Evolutionary conservation across 148 eudicot genomes (phyloP).

Genomic region (Dysphania ambrosioides): DNA sequence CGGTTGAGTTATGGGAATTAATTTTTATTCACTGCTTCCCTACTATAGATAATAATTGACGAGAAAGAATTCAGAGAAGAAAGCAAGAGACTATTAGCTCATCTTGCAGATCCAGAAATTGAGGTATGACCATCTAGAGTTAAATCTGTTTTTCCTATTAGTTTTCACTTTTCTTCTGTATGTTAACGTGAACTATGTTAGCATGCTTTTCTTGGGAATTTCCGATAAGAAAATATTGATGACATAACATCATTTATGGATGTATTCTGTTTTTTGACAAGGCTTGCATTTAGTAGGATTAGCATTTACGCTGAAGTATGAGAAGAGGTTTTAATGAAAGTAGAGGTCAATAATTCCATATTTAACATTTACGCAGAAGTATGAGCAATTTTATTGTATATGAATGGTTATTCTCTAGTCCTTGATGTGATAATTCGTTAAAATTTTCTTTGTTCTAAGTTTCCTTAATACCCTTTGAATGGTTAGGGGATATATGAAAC

Average conservation of each 20-base stretch:
- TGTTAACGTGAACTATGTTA: too few relatives aligned
- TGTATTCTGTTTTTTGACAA: too few relatives aligned
- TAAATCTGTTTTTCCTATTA: too few relatives aligned
- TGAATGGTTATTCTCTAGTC: not conserved
- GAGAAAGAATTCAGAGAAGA: conserved; percentile 74
- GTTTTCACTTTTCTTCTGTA: too few relatives aligned
- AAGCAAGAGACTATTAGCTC: conserved; percentile 81
- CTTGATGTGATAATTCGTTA: conserved; percentile 8
- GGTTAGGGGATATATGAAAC: conserved; percentile 94
- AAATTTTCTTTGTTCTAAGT: not conserved
- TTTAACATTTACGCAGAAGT: not conserved
- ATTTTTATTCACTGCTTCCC: conserved; percentile 7
- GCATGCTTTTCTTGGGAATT: too few relatives aligned
- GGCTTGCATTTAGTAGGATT: not conserved
- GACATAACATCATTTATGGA: too few relatives aligned
- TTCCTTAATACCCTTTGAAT: conserved; percentile 16
- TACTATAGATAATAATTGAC: conserved; percentile 58
- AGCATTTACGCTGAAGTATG: not conserved
- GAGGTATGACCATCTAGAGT: conserved; percentile 60
- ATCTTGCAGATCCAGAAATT: conserved; percentile 95
- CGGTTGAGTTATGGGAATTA: not conserved
- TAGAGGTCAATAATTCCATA: too few relatives aligned
- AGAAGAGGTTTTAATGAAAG: too few relatives aligned
- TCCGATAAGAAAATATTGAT: too few relatives aligned
- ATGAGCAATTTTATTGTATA: not conserved